Base-by-base conservation (phyloP, 495 filamentous ascomycete species). In the Terfezia claveryi region DNA sequence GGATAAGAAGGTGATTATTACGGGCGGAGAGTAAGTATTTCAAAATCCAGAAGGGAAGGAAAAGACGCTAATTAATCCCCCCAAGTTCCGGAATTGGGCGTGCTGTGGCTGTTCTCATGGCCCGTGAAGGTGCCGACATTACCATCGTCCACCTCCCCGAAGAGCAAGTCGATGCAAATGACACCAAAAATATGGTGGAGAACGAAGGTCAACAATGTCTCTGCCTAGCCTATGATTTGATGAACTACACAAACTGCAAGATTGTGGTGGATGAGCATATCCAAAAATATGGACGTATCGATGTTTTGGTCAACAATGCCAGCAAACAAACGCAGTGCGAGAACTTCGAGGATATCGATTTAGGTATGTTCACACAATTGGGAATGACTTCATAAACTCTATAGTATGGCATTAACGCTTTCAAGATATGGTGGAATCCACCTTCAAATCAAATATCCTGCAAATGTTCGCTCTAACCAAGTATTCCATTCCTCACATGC, bases 391-490 rank as follows among this genome's bases (percentile, higher is more conserved):
- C 27, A 32, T 32, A 32, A 1, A 20, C 1, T 20, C 20, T 20
- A 2, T 1, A 32, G 27, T 1, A 4, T 5, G 27, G 7, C 2
- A 32, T 7, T 32, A 32, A 32, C 4, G 7, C 7, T 32, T 32
- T 32, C 2, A 78, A 17, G 69, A 73, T 36, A 64, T 67, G 11
- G 72, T 76, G 10, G 70, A 74, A 52, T 71, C 71, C 54, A 70
- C 70, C 0, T 83, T 79, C 69, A 68, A 70, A 23, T 71, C 64
- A 52, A 81, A 83, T 54, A 73, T 82, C 50, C 59, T 80, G 38
- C 71, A 74, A 58, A 77, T 81, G 70, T 76, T 82, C 59, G 74
- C 77, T 17, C 65, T 81, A 57, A 72, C 74, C 10, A 82, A 81
- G 59, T 80, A 69, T 57, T 71, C 76, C 4, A 57, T 81, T 17